Base-by-base conservation (phyloP, 23 red algal genomes). In the Gracilariopsis chorda region DNA sequence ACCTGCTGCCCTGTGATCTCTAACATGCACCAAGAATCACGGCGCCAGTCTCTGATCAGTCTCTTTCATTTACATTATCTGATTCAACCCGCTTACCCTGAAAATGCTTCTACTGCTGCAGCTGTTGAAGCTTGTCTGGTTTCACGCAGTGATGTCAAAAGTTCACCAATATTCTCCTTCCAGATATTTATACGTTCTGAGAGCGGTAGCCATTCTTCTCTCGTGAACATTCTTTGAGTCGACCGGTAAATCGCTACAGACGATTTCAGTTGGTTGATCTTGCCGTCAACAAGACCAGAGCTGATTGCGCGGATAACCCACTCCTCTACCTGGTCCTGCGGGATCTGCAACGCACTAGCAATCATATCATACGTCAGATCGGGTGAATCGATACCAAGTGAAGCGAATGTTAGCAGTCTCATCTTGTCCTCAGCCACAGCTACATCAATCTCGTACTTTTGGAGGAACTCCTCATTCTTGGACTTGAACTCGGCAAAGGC, bases 241-340 rank as follows among this genome's bases (percentile, higher is more conserved):
- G 95, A 86, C n/a, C 95, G 90, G 40, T 94, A 82, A 25, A 97
- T 91, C 13, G 80, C 75, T 27, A 97, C 95, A 74, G 85, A 84
- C 9, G 71, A 86, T 13, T 84, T 48, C 23, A 97, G 60, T 85
- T 97, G 95, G 80, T 97, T 90, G 46, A 97, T 85, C 82, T 97
- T 97, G 3, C 88, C 95, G 25, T 94, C 95, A 47, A 97, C 85
- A 25, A 97, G 90, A 28, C 88, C 95, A 36, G 70, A 92, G 51
- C 83, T 61, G 47, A 97, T 94, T 5, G 89, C 95, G 27, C 77
- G 90, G 58, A 97, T 97, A 29, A 97, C 89, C 95, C 95, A 97
- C 27, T 97, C 77, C 52, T 97, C 95, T 28, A 97, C 90, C 16
- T 83, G 53, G n/a, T 78, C 95, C 70, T 93, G 45, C 14, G 48